These are phyloP conservation scores for Talaromyces thailandensis DNA, from an alignment of 495 filamentous ascomycete genomes.

Conservation along the genomic window DNA sequence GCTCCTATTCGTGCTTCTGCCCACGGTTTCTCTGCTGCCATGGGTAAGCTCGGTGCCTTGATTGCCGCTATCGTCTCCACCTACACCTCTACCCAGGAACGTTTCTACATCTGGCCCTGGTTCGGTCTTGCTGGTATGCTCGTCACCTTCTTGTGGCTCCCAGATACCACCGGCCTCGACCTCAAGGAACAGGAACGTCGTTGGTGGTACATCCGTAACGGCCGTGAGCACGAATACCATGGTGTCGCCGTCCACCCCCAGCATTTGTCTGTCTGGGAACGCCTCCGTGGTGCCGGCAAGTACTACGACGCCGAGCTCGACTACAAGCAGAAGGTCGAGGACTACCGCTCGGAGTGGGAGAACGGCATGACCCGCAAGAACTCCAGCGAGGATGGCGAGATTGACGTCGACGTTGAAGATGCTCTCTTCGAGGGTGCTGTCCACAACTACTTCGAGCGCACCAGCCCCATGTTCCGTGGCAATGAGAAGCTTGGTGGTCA, in stretches of 20 bases:
- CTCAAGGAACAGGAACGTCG: slow-evolving; percentile 90
- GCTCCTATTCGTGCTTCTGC: slow-evolving; percentile 84
- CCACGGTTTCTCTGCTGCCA: slow-evolving; percentile 79
- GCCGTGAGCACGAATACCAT: slow-evolving; percentile 71
- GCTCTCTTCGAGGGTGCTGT: slow-evolving; percentile 35
- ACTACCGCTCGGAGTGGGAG: slow-evolving; percentile 65
- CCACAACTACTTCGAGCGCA: slow-evolving; percentile 41
- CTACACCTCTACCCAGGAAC: slow-evolving; percentile 65
- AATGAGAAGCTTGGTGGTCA: slow-evolving; percentile 25
- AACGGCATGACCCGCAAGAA: slow-evolving; percentile 36
- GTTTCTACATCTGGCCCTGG: slow-evolving; percentile 87
- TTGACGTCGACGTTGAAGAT: slow-evolving; percentile 30
- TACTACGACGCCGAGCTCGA: slow-evolving; percentile 71
- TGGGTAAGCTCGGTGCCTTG: slow-evolving; percentile 77
- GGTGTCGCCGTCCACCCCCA: slow-evolving; percentile 79
- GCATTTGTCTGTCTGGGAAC: slow-evolving; percentile 78
- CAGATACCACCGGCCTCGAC: slow-evolving; percentile 87
- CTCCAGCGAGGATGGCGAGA: slow-evolving; percentile 34
- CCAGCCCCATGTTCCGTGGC: slow-evolving; percentile 40
- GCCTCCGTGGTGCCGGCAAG: slow-evolving; percentile 58
- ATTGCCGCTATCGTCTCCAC: slow-evolving; percentile 78
- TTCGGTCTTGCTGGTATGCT: slow-evolving; percentile 78
- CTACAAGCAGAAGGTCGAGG: slow-evolving; percentile 68
- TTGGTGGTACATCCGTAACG: slow-evolving; percentile 69
- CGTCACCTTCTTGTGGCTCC: slow-evolving; percentile 71